Conservation (phyloP, 306 rosid species). For the Glycine soja region DNA sequence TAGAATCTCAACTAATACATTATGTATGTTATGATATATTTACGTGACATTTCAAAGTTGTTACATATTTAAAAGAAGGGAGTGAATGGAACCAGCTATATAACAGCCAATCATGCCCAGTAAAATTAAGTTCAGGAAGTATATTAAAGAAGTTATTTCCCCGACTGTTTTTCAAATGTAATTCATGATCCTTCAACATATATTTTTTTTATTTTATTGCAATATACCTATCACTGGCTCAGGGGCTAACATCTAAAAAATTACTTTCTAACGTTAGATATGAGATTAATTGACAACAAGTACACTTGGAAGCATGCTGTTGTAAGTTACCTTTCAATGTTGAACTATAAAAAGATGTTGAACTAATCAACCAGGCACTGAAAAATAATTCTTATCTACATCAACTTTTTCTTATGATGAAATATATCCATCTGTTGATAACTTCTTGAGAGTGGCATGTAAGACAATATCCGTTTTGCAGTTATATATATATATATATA, state of each 20-base stretch:
- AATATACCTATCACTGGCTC: neutral
- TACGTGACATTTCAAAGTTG: neutral
- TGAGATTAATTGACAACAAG: neutral
- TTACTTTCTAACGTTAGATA: neutral
- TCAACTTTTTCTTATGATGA: neutral
- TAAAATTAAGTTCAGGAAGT: neutral
- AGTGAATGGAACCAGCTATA: neutral
- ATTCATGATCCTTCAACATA: neutral
- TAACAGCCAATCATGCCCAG: neutral
- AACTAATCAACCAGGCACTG: neutral
- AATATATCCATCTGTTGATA: neutral
- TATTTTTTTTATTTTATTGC: neutral
- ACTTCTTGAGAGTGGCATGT: neutral
- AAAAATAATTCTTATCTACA: neutral
- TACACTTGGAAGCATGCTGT: neutral
- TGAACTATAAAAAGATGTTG: neutral
- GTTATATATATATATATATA: too few relatives aligned
- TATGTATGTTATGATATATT: neutral
- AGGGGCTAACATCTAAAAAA: neutral
- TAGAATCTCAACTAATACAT: neutral
- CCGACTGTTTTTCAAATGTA: slow-evolving; percentile 4
- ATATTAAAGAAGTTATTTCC: neutral
- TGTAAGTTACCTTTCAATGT: neutral
- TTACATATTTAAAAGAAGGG: neutral
- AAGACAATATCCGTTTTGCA: neutral